These are phyloP conservation scores for Oryza officinalis DNA, from an alignment of 176 grass and related monocot genomes.

Conservation along the genomic window DNA sequence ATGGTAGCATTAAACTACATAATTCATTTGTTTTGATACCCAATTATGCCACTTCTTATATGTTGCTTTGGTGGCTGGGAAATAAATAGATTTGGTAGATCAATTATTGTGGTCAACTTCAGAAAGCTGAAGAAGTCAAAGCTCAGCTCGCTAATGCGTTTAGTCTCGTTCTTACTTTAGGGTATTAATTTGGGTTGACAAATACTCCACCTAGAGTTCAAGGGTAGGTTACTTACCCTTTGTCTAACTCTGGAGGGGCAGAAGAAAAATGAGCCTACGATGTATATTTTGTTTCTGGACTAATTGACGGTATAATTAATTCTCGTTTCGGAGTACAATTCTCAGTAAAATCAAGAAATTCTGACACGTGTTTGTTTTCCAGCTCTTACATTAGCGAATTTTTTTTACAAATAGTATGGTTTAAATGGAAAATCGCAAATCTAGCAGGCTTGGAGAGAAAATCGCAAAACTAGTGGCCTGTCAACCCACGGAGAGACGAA, in stretches of 20 bases:
- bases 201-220: background rate
- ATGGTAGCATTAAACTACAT: background rate
- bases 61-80: background rate
- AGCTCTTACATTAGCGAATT: too few species aligned
- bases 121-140: background rate
- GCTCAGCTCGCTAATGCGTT: background rate
- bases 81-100: background rate
- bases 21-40: background rate
- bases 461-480: too few species aligned
- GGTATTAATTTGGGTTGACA: too few species aligned
- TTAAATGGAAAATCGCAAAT: too few species aligned
- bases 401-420: too few species aligned
- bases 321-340: background rate
- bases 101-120: conserved; percentile 20
- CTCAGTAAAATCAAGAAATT: too few species aligned
- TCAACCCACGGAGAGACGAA: too few species aligned
- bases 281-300: background rate
- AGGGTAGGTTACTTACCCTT: background rate
- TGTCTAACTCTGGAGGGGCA: background rate
- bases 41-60: conserved; percentile 18
- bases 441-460: too few species aligned
- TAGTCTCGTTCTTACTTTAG: background rate
- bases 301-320: background rate
- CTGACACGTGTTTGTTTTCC: too few species aligned
- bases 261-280: background rate